phyloP scores from a whole-genome alignment of 2,329 filamentous ascomycete genomes.

The Penicillium sp. region DNA sequence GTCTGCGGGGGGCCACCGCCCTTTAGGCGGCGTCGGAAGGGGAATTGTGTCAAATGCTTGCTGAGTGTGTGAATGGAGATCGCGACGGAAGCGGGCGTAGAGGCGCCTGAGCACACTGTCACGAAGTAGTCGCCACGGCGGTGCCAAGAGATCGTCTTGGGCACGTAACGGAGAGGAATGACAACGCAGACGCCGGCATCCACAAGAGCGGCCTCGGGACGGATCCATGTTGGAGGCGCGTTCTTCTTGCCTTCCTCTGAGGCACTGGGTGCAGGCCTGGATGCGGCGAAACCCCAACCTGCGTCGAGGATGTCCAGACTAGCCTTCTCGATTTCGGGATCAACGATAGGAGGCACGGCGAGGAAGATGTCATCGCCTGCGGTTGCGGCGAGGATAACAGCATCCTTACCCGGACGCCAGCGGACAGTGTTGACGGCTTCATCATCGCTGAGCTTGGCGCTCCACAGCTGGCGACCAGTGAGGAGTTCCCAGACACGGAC shows the following conservation, averaged over 20 bases:
- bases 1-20: constrained; percentile 75
- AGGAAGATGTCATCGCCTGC: constrained; percentile 82
- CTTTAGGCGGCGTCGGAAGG: constrained; percentile 70
- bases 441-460: constrained; percentile 68
- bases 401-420: constrained; percentile 82
- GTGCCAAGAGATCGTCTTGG: constrained; percentile 93
- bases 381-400: constrained; percentile 76
- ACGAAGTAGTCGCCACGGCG: constrained; percentile 90
- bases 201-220: constrained; percentile 69
- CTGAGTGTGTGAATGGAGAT: constrained; percentile 93
- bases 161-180: constrained; percentile 70
- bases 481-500: constrained; percentile 85
- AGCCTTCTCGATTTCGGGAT: constrained; percentile 67
- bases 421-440: constrained; percentile 80
- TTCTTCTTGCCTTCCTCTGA: constrained; percentile 60
- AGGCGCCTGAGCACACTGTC: constrained; percentile 70
- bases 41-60: constrained; percentile 90
- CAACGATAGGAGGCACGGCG: constrained; percentile 68
- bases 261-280: constrained; percentile 50
- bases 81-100: constrained; percentile 54
- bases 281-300: constrained; percentile 90
- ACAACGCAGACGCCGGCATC: constrained; percentile 73
- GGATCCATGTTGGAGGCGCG: constrained; percentile 74
- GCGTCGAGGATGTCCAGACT: constrained; percentile 75
- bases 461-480: constrained; percentile 85